Evolutionary conservation across 352 stramenopile species (phyloP).

Genomic region (Globisporangium paroecandrum): DNA sequence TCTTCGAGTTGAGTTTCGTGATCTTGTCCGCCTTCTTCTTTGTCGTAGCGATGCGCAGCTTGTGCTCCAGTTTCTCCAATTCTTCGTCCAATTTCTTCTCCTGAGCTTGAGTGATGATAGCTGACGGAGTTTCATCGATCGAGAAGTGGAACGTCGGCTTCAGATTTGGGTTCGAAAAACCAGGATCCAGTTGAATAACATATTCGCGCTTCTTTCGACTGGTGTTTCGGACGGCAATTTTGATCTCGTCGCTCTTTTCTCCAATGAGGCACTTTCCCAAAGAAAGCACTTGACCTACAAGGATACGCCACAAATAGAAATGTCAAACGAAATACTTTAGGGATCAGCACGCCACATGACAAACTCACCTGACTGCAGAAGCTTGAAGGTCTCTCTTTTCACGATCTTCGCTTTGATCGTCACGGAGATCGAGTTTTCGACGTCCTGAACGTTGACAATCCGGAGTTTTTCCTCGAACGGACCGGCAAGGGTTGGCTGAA

Average conservation of each 20-base stretch:
- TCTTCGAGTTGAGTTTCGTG: conserved; percentile 79
- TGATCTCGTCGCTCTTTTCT: conserved; percentile 82
- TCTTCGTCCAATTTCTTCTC: conserved; percentile 90
- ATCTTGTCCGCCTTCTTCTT: conserved; percentile 91
- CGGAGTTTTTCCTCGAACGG: conserved; percentile 89
- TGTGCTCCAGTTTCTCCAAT: conserved; percentile 88
- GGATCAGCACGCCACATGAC: background rate
- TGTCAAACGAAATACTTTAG: background rate
- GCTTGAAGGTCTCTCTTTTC: conserved; percentile 88
- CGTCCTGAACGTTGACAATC: conserved; percentile 88
- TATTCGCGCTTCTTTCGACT: conserved; percentile 88
- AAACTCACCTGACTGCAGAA: conserved; percentile 77
- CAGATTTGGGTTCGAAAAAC: conserved; percentile 59
- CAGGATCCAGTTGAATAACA: conserved; percentile 78
- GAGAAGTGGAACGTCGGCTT: conserved; percentile 82
- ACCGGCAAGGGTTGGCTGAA: conserved; percentile 79
- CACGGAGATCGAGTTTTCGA: conserved; percentile 81
- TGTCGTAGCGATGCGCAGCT: conserved; percentile 82
- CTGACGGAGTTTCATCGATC: conserved; percentile 75
- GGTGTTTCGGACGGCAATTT: conserved; percentile 84
- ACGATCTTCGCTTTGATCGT: conserved; percentile 89
- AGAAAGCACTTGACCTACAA: conserved; percentile 71
- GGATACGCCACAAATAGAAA: background rate
- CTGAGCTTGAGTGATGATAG: conserved; percentile 85
- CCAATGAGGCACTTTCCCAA: conserved; percentile 82